Conservation (phyloP, 73 alveolate genomes). For the Effrenium voratum region DNA sequence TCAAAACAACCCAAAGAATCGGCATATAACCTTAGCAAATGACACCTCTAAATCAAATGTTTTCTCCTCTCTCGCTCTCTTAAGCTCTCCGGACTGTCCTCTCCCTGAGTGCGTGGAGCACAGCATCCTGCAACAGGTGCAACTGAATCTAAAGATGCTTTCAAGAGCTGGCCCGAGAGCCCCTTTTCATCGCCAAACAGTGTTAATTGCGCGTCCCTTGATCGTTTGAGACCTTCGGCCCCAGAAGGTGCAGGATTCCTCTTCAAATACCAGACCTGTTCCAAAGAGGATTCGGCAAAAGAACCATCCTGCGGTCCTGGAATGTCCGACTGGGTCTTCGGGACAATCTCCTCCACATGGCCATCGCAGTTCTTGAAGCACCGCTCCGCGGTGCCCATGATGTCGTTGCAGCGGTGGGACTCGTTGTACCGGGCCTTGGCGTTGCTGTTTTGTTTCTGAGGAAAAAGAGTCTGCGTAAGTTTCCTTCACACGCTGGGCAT, state of each 20-base stretch:
- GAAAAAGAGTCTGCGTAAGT: not conserved
- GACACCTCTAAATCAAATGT: too few relatives aligned
- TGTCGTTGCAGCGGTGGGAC: constrained; percentile 64
- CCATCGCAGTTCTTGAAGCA: constrained; percentile 83
- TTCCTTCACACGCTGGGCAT: not conserved
- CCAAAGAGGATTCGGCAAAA: too few relatives aligned
- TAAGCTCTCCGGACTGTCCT: not conserved
- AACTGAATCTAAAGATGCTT: too few relatives aligned
- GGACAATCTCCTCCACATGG: constrained; percentile 40
- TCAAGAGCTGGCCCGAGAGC: too few relatives aligned
- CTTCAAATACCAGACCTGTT: too few relatives aligned
- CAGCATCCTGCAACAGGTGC: constrained; percentile 64
- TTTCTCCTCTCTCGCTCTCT: not conserved
- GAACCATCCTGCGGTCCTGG: too few relatives aligned
- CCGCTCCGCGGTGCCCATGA: constrained; percentile 86
- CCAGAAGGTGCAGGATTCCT: too few relatives aligned
- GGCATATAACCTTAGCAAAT: too few relatives aligned
- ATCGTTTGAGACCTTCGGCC: too few relatives aligned
- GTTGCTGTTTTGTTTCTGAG: not conserved
- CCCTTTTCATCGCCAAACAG: too few relatives aligned
- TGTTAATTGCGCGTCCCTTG: too few relatives aligned
- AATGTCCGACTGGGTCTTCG: constrained; percentile 28
- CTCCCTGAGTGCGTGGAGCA: constrained; percentile 88
- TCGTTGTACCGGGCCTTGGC: constrained; percentile 47
- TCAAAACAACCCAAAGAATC: too few relatives aligned